phyloP scores from a whole-genome alignment of 805 yeast species.

The Wickerhamomyces kurtzmanii region DNA sequence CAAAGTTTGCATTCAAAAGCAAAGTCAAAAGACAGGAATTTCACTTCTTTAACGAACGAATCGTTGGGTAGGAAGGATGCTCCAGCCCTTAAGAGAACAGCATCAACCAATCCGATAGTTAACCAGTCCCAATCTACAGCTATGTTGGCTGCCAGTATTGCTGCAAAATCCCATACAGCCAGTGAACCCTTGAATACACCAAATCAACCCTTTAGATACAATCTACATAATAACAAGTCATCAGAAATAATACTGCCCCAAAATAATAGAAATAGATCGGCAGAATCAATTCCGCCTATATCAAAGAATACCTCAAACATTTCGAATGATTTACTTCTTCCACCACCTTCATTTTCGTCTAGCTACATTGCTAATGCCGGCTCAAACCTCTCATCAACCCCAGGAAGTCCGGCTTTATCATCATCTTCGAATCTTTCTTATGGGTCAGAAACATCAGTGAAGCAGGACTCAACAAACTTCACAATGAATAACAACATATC shows the following conservation, averaged over 20 bases:
- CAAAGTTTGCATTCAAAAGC: too few species aligned
- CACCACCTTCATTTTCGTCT: too few species aligned
- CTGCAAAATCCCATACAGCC: slow-evolving; percentile 1
- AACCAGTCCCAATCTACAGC: slow-evolving; percentile 3
- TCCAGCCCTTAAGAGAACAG: slow-evolving; percentile 1
- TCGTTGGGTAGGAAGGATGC: too few species aligned
- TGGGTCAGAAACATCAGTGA: not conserved
- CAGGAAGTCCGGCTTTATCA: too few species aligned
- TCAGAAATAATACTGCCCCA: too few species aligned
- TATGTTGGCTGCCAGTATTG: slow-evolving; percentile 1
- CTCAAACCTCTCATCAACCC: too few species aligned
- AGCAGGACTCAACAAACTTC: not conserved
- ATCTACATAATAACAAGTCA: too few species aligned
- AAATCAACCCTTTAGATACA: slow-evolving; percentile 1
- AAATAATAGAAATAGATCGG: not conserved
- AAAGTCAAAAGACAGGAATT: too few species aligned
- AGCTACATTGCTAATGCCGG: too few species aligned
- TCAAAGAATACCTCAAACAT: not conserved
- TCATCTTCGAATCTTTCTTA: not conserved
- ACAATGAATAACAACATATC: not conserved
- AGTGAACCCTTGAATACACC: slow-evolving; percentile 1
- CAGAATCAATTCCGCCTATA: not conserved
- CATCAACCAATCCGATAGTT: slow-evolving; percentile 2
- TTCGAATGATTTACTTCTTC: not conserved
- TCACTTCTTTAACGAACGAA: too few species aligned